Evolutionary conservation across 2,329 filamentous ascomycete species (phyloP), one percentile per base, ranked within the genome.

Genomic region (Diaporthe sp.): DNA sequence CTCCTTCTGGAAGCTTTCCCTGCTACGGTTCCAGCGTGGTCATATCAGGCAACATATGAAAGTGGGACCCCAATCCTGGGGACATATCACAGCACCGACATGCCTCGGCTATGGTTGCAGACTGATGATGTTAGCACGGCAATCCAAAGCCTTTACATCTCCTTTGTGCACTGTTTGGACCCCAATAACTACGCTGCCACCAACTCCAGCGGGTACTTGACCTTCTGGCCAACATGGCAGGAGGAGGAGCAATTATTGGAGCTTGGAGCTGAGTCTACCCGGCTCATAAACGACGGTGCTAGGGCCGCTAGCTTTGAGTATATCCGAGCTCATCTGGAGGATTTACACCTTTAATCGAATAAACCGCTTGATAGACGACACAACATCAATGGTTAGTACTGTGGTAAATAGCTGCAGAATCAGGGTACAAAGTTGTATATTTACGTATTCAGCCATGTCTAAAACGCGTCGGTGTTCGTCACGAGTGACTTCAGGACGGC

Each of bases 1-100:
- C 75, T 87, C 10, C 92, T 94, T 81, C 88, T 97, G 35, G 80
- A 86, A 17, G 74, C 79, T 0, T 83, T 85, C 19, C 87, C 91
- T 76, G 90, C 91, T 0, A 78, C 83, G 45, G 90, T 95, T 0
- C 91, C 91, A 0, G 84, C 86, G 2, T 97, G 93, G 93, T 94
- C 92, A 0, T 97, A 95, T 83, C 88, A 96, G 1, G 84, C 92
- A 0, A 92, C 91, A 0, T 96, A 95, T 83, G 83, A 93, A 84
- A 90, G 92, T 80, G 92, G 92, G 15, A 92, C 91, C 0, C 92
- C 94, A 0, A 83, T 96, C 60, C 82, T 96, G 0, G 94, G 94
- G n/a, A 96, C 94, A 0, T 93, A 95, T 83, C 95, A 97, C 81
- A 92, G 83, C 22, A 90, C 88, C 1, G 94, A 96, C 77, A 78